Evolutionary conservation across 352 stramenopile genomes (phyloP), one percentile per base, ranked within the genome.

Genomic region (Pythium myriotylum): DNA sequence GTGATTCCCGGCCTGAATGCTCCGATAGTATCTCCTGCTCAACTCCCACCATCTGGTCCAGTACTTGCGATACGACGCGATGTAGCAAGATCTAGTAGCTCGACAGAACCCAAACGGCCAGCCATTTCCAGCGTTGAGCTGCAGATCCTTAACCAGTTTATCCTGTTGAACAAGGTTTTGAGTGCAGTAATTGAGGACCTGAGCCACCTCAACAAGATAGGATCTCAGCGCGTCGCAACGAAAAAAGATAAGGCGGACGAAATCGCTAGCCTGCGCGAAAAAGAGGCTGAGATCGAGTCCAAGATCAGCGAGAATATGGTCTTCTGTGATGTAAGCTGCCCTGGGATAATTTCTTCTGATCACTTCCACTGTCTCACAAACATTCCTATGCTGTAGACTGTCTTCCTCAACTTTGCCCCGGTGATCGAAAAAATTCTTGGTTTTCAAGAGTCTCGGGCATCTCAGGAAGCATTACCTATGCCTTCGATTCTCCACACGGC

Each of bases 141-240:
- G n/a, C 61, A 81, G 42, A 65, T 73, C 19, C 67, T 79, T 33
- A 77, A 79, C 45, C 62, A 79, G 3, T 84, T 84, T 49, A 67
- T 84, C 23, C 52, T 81, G 19, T 62, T 81, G 42, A 62, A 70
- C 22, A 75, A 84, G 37, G 72, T 79, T 9, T 67, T 81, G 8
- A 59, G 74, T 58, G 62, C 79, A 26, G 67, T 73, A 12, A 70
- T 84, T 33, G 74, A 84, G 27, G 75, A 84, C 41, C 61, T 84
- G 46, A 76, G 75, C 56, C 50, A 74, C 4, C 59, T 84, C 37
- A 84, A 73, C 43, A 67, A 58, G 3, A 37, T 79, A 4, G 75
- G 75, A 5, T 59, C 74, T 1, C 57, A 75, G 29, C 69, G 70
- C 10, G 54, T 73, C 4, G 52, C 61, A 2, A 14, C 26, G n/a